Evolutionary conservation across 1,139 yeast species (phyloP).

Genomic region (Sugiyamaella paludigena): DNA sequence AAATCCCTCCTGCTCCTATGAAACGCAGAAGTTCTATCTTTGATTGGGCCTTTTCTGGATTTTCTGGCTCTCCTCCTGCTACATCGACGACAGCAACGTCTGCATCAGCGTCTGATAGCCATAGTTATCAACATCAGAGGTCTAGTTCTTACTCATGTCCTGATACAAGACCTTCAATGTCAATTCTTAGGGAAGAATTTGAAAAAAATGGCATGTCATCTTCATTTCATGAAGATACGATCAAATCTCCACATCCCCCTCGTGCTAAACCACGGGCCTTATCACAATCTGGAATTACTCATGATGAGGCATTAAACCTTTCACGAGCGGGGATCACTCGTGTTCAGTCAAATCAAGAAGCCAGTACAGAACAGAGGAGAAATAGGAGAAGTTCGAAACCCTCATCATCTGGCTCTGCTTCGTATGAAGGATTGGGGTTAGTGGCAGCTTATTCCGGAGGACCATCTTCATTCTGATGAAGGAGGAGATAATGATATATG

Average conservation of each 20-base stretch:
- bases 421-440: constrained; percentile 36
- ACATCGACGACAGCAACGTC: constrained; percentile 4
- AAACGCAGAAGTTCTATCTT: constrained; percentile 15
- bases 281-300: constrained; percentile 31
- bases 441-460: constrained; percentile 40
- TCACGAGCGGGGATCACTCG: constrained; percentile 33
- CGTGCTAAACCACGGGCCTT: constrained; percentile 20
- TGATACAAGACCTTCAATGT: constrained; percentile 13
- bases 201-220: neutral
- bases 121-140: constrained; percentile 1
- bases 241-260: constrained; percentile 2
- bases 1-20: neutral
- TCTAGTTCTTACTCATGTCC: constrained; percentile 14
- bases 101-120: constrained; percentile 1
- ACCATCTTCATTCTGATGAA: constrained; percentile 29
- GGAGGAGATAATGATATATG: neutral
- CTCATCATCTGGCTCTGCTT: constrained; percentile 16
- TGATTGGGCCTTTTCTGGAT: constrained; percentile 14
- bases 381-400: constrained; percentile 17
- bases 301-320: constrained; percentile 41
- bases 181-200: constrained; percentile 4
- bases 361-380: constrained; percentile 12
- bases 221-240: constrained; percentile 4
- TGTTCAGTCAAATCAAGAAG: constrained; percentile 15
- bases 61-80: constrained; percentile 4